These are phyloP conservation scores for Starmerella roubikii DNA, from an alignment of 805 yeast genomes.

Conservation along the genomic window DNA sequence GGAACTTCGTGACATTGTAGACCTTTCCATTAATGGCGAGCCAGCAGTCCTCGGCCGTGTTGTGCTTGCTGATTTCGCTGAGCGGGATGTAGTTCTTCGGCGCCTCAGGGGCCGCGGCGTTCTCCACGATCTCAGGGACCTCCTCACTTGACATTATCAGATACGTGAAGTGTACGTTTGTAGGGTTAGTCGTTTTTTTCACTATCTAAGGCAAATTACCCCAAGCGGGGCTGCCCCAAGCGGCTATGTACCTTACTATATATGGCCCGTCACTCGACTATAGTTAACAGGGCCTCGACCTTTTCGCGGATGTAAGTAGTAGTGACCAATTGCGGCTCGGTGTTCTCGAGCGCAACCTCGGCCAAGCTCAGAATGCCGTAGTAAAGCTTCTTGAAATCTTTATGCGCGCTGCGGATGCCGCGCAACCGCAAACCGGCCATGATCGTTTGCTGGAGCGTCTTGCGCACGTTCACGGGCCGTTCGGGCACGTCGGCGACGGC, in stretches of 20 bases:
- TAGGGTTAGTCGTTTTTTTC: not conserved
- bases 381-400: slow-evolving; percentile 23
- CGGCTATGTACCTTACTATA: not conserved
- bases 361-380: slow-evolving; percentile 22
- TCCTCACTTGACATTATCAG: slow-evolving; percentile 4
- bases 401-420: slow-evolving; percentile 21
- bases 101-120: slow-evolving; percentile 2
- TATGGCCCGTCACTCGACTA: slow-evolving; percentile 10
- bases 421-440: slow-evolving; percentile 28
- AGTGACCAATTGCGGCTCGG: slow-evolving; percentile 2
- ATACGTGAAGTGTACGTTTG: not conserved
- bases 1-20: slow-evolving; percentile 45
- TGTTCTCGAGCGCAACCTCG: slow-evolving; percentile 22
- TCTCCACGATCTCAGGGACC: no score
- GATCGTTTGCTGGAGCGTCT: slow-evolving; percentile 22
- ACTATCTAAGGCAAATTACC: not conserved
- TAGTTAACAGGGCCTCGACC: slow-evolving; percentile 17
- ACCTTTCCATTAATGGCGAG: slow-evolving; percentile 58
- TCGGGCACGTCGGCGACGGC: not conserved
- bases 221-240: not conserved
- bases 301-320: slow-evolving; percentile 15
- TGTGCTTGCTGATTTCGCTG: slow-evolving; percentile 33
- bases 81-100: slow-evolving; percentile 22
- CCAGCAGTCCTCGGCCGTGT: slow-evolving; percentile 50
- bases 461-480: slow-evolving; percentile 1